Base-by-base conservation (phyloP, 495 filamentous ascomycete genomes). In the Alectoria sarmentosa region DNA sequence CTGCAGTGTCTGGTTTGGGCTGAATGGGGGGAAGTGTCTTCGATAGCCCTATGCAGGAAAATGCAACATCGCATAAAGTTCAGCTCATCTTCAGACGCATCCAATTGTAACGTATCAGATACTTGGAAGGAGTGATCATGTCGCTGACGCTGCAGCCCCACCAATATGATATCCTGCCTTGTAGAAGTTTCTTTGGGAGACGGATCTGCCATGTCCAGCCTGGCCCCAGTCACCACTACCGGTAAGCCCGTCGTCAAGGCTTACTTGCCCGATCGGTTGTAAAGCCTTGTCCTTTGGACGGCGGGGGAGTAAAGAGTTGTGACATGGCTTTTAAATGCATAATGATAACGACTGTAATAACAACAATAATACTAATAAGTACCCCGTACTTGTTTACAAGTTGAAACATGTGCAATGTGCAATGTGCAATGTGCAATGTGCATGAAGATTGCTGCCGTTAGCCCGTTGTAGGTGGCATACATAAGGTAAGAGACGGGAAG, bases 21-120 rank as follows among this genome's bases (percentile, higher is more conserved):
- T 63, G 30, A 26, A 36, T 65, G 57, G 52, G 63, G 63, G 42
- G 42, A 65, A 30, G 58, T 37, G 41, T 23, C 32, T 54, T 65
- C 63, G 63, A 59, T 59, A 46, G 56, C 32, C 63, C 23, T 59
- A 65, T 65, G 56, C 63, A 65, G 37, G 56, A 52, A 56, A 26
- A 52, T 65, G 63, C 56, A 49, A 65, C 48, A 39, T 49, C 42
- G 63, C 57, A 58, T 65, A 41, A 48, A 60, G 17, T 41, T 38
- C 32, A 57, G 49, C 15, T 41, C 8, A 58, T 8, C 34, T 19
- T 46, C 14, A 26, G 55, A 17, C 42, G 30, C 41, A 61, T 23
- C 5, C 8, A 49, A 23, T 3, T 49, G 23, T 23, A 5, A 23
- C 42, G 60, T 61, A 48, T 48, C 60, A 61, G 46, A 61, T 5